Evolutionary conservation across 169 alveolate genomes (phyloP), one percentile per base, ranked within the genome.

Genomic region (Plasmodium adleri): DNA sequence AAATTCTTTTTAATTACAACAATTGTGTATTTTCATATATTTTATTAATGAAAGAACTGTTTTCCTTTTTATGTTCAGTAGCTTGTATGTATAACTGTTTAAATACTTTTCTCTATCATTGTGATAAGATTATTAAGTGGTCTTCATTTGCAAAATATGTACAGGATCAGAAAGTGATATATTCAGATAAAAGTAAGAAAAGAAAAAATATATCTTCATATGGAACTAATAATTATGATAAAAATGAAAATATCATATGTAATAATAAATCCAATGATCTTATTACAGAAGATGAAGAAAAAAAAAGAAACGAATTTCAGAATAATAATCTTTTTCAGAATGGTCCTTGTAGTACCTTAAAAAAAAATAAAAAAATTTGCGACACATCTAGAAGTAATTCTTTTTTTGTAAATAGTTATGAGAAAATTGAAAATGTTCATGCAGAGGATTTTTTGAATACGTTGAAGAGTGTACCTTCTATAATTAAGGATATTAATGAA

Each of bases 41-140:
- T n/a, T 20, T 85, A 7, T 73, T 71, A 20, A 70, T 47, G 5
- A 12, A 15, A 20, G 54, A 71, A 4, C 70, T 85, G 70, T 85
- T 59, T 24, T 22, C 32, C 13, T 85, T 85, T 22, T 52, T 85
- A n/a, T 85, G 92, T 28, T 72, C 74, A 6, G 13, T 71, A 26
- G 92, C 92, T 6, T 26, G 26, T 43, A 85, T 85, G 87, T 85
- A 85, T 9, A 85, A 85, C 32, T 85, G 87, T 12, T n/a, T 62
- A 22, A 85, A 71, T 47, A 22, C 7, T 15, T 85, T 85, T 71
- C 6, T 85, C 9, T 71, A 26, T 32, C n/a, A 17, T 12, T 85
- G 87, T 63, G 71, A 60, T 72, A 13, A 45, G 5, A 62, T 74
- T 32, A 12, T 72, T 5, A n/a, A 45, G 20, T 22, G 63, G 28